Base-by-base conservation (phyloP, 2,329 filamentous ascomycete genomes). In the Cordyceps fumosorosea region DNA sequence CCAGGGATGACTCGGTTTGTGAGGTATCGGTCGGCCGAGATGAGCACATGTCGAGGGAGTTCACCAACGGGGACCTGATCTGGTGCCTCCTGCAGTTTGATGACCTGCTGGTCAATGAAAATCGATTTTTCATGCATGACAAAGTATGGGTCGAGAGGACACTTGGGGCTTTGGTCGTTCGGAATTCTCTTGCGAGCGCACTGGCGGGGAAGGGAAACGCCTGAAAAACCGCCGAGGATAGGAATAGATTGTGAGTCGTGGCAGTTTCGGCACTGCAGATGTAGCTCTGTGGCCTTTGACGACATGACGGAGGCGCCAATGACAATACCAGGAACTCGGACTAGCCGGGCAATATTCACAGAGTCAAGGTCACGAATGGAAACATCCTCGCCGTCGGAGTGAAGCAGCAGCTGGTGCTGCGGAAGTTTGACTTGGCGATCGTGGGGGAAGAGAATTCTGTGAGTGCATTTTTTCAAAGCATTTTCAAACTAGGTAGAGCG, bases 41-140 rank as follows among this genome's bases (percentile, higher is more conserved):
- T 90, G 65, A 98, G 84, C 52, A 99, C 96, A 69, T 99, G 95
- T 48, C 95, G 84, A 3, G 95, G 95, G 56, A 99, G 79, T 76
- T 99, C 95, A 78, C 95, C 95, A 1, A 99, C 95, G 0, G 95
- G 95, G 0, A 99, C 95, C 75, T 98, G 92, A 71, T 99, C 95
- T 1, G 95, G 95, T 0, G 93, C 95, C 76, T 99, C 95, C 73
- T 99, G 95, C 20, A 99, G 85, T 75, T 99, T 99, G 73, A 99
- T 89, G 64, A 99, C 91, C 75, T 99, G 95, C 75, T 99, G 95
- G 71, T 99, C 95, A 69, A 98, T 93, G 72, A 99, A 99, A 66
- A 87, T 86, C 44, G 90, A 96, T 73, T 89, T 92, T 75, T 99
- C 95, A 72, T 99, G 95, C 63, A 95, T 83, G 62, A 99, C 91